A percentile compares a stretch with the other conserved stretches of the same genome.
Evolutionary conservation across 148 eudicot species (phyloP).

Genomic region (Silene uniflora): DNA sequence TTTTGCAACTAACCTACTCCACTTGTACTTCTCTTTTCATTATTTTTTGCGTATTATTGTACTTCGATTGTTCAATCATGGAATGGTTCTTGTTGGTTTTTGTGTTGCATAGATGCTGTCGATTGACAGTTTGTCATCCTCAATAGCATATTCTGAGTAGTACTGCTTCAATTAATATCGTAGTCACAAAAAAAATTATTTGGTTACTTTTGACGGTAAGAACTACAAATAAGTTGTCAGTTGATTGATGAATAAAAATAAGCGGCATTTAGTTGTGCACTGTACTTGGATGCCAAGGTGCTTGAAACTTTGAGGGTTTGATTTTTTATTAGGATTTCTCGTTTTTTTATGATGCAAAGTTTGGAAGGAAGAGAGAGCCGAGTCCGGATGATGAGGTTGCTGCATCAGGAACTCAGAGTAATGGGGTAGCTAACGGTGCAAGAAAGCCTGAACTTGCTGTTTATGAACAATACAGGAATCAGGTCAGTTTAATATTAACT

Average conservation of each 20-base stretch:
- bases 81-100: background rate
- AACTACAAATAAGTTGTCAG: background rate
- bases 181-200: too few species aligned
- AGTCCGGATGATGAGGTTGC: slow-evolving; percentile 31
- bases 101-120: background rate
- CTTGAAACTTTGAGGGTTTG: slow-evolving; percentile 33
- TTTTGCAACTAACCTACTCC: background rate
- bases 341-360: slow-evolving; percentile 91
- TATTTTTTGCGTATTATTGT: background rate
- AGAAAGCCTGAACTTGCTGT: slow-evolving; percentile 69
- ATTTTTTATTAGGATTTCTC: slow-evolving; percentile 68
- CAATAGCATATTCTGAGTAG: too few species aligned
- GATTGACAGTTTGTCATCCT: background rate
- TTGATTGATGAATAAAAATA: slow-evolving; percentile 3
- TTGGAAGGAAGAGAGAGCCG: slow-evolving; percentile 80
- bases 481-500: slow-evolving; percentile 38
- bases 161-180: too few species aligned
- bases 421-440: slow-evolving; percentile 38
- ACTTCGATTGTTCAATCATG: background rate
- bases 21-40: background rate
- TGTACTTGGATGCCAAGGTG: slow-evolving; percentile 15
- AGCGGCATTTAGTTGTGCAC: background rate
- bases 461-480: slow-evolving; percentile 70
- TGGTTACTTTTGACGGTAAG: too few species aligned
- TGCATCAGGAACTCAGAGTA: slow-evolving; percentile 30